Evolutionary conservation across 176 grass and related monocot species (phyloP).

Genomic region (Avena eriantha): DNA sequence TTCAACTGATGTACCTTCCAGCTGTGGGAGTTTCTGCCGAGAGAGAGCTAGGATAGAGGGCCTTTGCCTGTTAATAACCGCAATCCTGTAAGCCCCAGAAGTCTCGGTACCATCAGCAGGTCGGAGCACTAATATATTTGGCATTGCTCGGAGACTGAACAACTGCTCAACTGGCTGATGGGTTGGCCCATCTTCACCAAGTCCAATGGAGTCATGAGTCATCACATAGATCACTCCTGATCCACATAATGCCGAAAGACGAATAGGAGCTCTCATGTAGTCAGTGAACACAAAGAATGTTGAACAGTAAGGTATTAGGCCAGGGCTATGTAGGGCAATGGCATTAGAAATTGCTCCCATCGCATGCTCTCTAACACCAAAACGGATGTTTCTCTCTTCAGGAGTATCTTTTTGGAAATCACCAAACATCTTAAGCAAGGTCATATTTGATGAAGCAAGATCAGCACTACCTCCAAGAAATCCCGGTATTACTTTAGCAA

Average conservation of each 20-base stretch:
- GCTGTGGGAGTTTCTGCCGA: constrained; percentile 58
- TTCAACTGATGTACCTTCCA: constrained; percentile 47
- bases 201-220: constrained; percentile 73
- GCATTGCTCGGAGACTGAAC: constrained; percentile 64
- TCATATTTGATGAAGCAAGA: constrained; percentile 70
- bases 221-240: constrained; percentile 63
- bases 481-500: constrained; percentile 67
- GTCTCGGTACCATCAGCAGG: constrained; percentile 70
- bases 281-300: constrained; percentile 74
- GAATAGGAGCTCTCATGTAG: constrained; percentile 69
- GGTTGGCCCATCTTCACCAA: constrained; percentile 69
- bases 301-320: constrained; percentile 63
- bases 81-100: constrained; percentile 51
- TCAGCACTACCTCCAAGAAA: constrained; percentile 68
- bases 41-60: constrained; percentile 59
- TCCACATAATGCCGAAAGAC: constrained; percentile 59
- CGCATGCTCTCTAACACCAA: constrained; percentile 61
- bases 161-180: constrained; percentile 70
- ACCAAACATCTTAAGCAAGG: constrained; percentile 62
- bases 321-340: constrained; percentile 59
- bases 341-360: constrained; percentile 71
- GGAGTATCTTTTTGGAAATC: constrained; percentile 66
- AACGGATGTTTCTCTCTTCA: constrained; percentile 62
- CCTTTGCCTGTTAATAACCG: constrained; percentile 51
- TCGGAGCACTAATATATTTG: constrained; percentile 60